A percentile compares a stretch with the other conserved stretches of the same genome.
These are phyloP conservation scores for Porcisia deanei DNA, from an alignment of 208 protist genomes.

Conservation along the genomic window DNA sequence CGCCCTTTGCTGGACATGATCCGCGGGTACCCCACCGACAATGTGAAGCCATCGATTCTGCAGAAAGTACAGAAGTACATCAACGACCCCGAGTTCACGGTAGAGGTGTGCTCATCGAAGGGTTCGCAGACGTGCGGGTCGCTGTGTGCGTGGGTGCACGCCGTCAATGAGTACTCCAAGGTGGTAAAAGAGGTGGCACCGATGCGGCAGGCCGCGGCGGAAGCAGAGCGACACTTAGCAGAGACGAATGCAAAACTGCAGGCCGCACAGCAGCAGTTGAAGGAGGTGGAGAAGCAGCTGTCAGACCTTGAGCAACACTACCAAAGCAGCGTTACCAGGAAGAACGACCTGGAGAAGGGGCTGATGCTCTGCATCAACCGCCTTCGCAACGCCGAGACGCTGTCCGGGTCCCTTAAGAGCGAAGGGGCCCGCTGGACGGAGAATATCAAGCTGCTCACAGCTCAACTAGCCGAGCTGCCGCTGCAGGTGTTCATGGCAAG, in stretches of 20 bases:
- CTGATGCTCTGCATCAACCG: constrained; percentile 87
- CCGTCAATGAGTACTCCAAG: constrained; percentile 95
- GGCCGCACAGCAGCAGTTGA: constrained; percentile 88
- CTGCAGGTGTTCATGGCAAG: constrained; percentile 95
- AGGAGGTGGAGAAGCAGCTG: constrained; percentile 93
- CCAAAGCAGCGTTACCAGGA: constrained; percentile 84
- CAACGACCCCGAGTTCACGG: constrained; percentile 94
- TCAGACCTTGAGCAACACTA: constrained; percentile 86
- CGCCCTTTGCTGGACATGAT: constrained; percentile 95
- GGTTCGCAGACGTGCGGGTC: constrained; percentile 95
- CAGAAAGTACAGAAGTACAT: constrained; percentile 95
- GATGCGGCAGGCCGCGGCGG: constrained; percentile 90
- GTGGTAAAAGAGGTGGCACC: constrained; percentile 96
- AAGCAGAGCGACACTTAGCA: constrained; percentile 88
- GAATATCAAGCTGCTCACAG: constrained; percentile 82
- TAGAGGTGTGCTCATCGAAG: constrained; percentile 91
- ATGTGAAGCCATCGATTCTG: constrained; percentile 89
- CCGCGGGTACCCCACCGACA: constrained; percentile 95
- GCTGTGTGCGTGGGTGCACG: constrained; percentile 96
- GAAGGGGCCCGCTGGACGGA: constrained; percentile 95
- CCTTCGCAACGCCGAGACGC: constrained; percentile 94
- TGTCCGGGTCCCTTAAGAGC: constrained; percentile 93
- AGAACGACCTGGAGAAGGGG: constrained; percentile 90
- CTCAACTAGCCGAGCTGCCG: constrained; percentile 75
- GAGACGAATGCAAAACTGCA: constrained; percentile 89